Base-by-base conservation (phyloP, 192 early-diverging fungal species). In the Rhizophlyctis rosea region DNA sequence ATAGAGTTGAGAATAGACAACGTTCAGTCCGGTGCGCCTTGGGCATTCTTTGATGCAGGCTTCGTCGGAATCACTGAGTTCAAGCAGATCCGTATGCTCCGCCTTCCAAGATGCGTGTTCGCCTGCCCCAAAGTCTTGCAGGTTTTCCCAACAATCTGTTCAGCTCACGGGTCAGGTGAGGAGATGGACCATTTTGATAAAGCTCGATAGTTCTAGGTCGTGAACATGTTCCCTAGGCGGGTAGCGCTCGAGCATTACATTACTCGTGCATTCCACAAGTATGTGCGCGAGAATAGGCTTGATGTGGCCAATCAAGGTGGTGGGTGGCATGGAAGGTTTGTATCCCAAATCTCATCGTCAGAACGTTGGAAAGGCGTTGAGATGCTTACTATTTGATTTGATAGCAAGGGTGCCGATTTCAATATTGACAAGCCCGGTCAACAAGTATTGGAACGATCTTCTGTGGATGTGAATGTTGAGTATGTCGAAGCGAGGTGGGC, bases 401-500 rank as follows among this genome's bases (percentile, higher is more conserved):
- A 7, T 18, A 44, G 39, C 3, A 61, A 51, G 14, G 57, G 57
- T n/a, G 59, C n/a, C 3, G 66, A 53, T 1, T 51, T 82, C 3
- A 47, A 48, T 16, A 71, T 83, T 24, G 79, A 81, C 47, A 54
- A 34, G 14, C 78, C 80, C 0, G 81, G 81, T 0, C 80, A 81
- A 36, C 79, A 81, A 23, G 78, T 85, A 4, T 47, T 85, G 31
- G 76, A 83, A 60, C 78, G 81, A 3, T 73, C 74, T 2, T 60
- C 79, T 4, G 65, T 74, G 18, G 30, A 49, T 4, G 60, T 85
- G 0, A 70, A 48, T 29, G 54, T 47, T 9, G 48, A 56, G 24
- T 36, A 39, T 30, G 54, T 84, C 0, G 81, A 82, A 51, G 76
- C 54, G 14, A 72, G 82, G 39, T 44, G 18, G 18, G 9, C 39